Percentiles rank a stretch among this genome's conserved stretches.
These are phyloP conservation scores for Clitoria ternatea DNA, from an alignment of 306 rosid genomes.

Conservation along the genomic window DNA sequence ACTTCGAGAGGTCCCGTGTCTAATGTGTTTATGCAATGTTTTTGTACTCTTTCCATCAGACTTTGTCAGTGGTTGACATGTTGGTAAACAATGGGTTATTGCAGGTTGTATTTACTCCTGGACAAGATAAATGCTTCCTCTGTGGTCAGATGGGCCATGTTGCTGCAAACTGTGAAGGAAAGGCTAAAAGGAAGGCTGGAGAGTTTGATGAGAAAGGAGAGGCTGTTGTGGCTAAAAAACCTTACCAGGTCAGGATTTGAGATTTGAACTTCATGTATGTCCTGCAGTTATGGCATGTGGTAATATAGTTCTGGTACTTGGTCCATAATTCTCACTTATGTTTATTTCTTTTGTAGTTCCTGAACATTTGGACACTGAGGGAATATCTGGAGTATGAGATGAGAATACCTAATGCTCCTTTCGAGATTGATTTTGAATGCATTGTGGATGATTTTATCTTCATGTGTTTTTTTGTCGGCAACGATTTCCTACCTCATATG, in stretches of 20 bases:
- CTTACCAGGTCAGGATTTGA: constrained; percentile 66
- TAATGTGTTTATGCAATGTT: neutral
- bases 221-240: constrained; percentile 61
- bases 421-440: constrained; percentile 75
- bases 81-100: constrained; percentile 25
- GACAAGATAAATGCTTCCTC: constrained; percentile 92
- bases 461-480: constrained; percentile 93
- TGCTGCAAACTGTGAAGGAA: constrained; percentile 87
- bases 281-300: neutral
- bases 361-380: constrained; percentile 90
- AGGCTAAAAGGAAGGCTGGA: constrained; percentile 79
- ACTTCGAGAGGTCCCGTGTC: constrained; percentile 82
- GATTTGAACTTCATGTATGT: neutral
- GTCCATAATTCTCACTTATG: constrained; percentile 1
- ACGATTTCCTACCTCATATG: constrained; percentile 98
- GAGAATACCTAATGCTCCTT: constrained; percentile 67
- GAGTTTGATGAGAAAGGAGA: constrained; percentile 88
- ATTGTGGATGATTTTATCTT: constrained; percentile 95
- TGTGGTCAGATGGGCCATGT: constrained; percentile 97
- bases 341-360: constrained; percentile 53
- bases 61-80: constrained; percentile 2
- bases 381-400: constrained; percentile 89
- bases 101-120: constrained; percentile 90
- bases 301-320: neutral
- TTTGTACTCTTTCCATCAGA: constrained; percentile 7